These are phyloP conservation scores for Saccharomycopsis oosterbeekiorum DNA, from an alignment of 805 yeast genomes.

Conservation along the genomic window DNA sequence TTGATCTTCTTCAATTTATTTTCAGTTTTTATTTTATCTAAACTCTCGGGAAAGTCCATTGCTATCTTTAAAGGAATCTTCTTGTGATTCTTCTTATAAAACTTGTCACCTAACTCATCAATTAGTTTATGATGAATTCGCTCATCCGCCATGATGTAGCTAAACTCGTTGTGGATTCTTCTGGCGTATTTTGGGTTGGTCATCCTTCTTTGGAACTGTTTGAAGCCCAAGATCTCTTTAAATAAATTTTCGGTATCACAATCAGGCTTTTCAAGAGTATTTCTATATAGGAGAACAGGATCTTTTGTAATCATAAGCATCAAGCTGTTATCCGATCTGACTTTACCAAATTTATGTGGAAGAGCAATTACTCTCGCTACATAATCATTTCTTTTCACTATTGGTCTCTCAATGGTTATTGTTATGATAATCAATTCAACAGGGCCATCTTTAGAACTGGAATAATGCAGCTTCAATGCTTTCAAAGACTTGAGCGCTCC, in stretches of 20 bases:
- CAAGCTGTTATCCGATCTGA: slow-evolving; percentile 33
- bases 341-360: slow-evolving; percentile 38
- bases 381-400: slow-evolving; percentile 36
- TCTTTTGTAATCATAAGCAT: slow-evolving; percentile 64
- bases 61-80: slow-evolving; percentile 61
- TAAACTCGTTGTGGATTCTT: slow-evolving; percentile 49
- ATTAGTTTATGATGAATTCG: slow-evolving; percentile 56
- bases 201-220: slow-evolving; percentile 40
- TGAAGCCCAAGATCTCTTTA: slow-evolving; percentile 49
- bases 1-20: slow-evolving; percentile 17
- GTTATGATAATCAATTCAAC: slow-evolving; percentile 32
- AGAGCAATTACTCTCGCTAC: slow-evolving; percentile 46
- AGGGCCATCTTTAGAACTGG: neutral
- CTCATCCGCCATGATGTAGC: slow-evolving; percentile 59
- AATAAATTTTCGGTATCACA: slow-evolving; percentile 53
- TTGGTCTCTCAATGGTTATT: slow-evolving; percentile 34
- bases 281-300: slow-evolving; percentile 50
- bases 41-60: slow-evolving; percentile 29
- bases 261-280: slow-evolving; percentile 36
- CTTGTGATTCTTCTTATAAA: slow-evolving; percentile 50
- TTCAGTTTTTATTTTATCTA: slow-evolving; percentile 21
- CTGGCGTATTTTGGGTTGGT: slow-evolving; percentile 35
- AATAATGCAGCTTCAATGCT: neutral
- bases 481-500: neutral
- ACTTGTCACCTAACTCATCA: slow-evolving; percentile 44